These are phyloP conservation scores for Penstemon barbatus DNA, from an alignment of 257 asterid species.

Conservation along the genomic window DNA sequence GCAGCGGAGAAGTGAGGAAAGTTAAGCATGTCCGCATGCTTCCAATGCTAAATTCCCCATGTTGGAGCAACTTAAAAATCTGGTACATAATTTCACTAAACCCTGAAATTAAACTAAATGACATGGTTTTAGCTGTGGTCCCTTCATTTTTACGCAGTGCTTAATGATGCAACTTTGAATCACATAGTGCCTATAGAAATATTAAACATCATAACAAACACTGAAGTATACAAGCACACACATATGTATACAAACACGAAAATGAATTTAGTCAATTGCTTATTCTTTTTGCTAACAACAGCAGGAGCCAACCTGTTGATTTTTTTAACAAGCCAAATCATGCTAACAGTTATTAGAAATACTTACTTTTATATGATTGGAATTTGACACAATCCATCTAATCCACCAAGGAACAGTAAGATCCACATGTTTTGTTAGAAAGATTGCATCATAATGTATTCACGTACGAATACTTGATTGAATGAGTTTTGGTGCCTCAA, in stretches of 20 bases:
- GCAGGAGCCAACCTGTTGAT: slow-evolving; percentile 9
- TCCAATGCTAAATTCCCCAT: slow-evolving; percentile 18
- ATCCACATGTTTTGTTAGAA: slow-evolving; percentile 20
- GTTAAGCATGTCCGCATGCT: slow-evolving; percentile 24
- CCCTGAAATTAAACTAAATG: slow-evolving; percentile 14
- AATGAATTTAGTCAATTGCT: slow-evolving; percentile 1
- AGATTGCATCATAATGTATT: not conserved
- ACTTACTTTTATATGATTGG: slow-evolving; percentile 1
- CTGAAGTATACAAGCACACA: not conserved
- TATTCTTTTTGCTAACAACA: not conserved
- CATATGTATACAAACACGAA: not conserved
- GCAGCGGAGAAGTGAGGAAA: slow-evolving; percentile 22
- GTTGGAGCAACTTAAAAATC: slow-evolving; percentile 19
- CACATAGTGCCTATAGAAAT: not conserved
- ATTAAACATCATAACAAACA: not conserved
- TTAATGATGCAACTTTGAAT: slow-evolving; percentile 2
- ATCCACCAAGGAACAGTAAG: not conserved
- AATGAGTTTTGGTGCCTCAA: no score
- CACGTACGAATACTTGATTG: not conserved
- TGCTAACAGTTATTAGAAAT: not conserved
- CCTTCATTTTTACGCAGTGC: not conserved
- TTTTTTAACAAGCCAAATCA: not conserved
- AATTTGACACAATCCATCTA: not conserved
- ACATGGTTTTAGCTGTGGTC: not conserved
- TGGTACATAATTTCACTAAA: not conserved